Evolutionary conservation across 257 asterid species (phyloP), one percentile per base, ranked within the genome.

Genomic region (Fraxinus pennsylvanica): DNA sequence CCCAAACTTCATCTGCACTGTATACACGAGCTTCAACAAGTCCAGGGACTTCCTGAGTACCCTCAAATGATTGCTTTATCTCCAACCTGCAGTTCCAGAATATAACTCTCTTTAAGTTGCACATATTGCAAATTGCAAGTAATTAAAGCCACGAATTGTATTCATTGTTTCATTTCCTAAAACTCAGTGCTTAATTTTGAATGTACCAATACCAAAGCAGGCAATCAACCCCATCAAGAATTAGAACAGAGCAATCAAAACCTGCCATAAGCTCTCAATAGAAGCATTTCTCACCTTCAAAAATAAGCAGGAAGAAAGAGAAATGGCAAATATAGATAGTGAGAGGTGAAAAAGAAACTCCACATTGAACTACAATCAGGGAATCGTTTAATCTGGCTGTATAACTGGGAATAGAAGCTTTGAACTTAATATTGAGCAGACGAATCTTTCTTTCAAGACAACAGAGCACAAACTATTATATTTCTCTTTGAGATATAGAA

Each of bases 1-100:
- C 87, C 99, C 99, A 95, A 19, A 95, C 98, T 76, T 91, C 97
- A 79, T 87, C 85, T 59, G 94, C 93, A 74, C 88, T 87, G 84
- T 89, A 77, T 38, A 90, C 99, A 29, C 81, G 90, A 82, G 97
- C 87, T 88, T 93, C 98, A 80, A 90, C 90, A 78, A 95, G 96
- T 72, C 99, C 99, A 70, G 98, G 99, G 76, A 93, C 98, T 85
- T 95, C 99, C 83, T 90, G 98, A 73, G 97, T 93, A 79, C 98
- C 99, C 86, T 92, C 98, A 75, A 98, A 97, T 76, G 99, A 95
- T 87, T 93, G 99, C 82, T 93, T 95, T 75, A 95, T 91, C 85
- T 95, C 99, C 91, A 95, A 84, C 89, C 99, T 95, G 88, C 84
- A 80, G 78, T 87, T 81, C 78, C 79, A 68, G 39, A 81, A 1